Conservation (phyloP, 805 yeast genomes). For the Metschnikowia cubensis region DNA sequence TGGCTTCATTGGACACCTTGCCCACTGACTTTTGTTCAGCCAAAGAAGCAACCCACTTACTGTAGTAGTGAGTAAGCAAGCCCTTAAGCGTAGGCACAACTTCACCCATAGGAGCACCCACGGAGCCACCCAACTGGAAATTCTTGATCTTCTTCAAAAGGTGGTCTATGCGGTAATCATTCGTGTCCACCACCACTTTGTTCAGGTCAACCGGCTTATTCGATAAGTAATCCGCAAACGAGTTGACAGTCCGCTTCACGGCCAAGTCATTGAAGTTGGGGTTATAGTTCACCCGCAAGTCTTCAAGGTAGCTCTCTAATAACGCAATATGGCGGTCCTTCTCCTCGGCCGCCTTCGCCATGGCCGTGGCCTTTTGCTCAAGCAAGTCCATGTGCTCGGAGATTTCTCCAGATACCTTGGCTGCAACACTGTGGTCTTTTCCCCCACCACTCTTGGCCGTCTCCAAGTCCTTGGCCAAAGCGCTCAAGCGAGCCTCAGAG, state of each 20-base stretch:
- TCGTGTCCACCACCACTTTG: not conserved
- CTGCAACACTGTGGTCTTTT: not conserved
- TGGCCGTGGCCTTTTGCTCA: not conserved
- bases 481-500: not conserved
- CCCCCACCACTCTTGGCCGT: not conserved
- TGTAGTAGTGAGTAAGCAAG: constrained; percentile 24
- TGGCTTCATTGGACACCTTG: not conserved
- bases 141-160: constrained; percentile 1
- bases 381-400: not conserved
- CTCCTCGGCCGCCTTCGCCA: not conserved
- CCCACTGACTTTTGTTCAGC: not conserved
- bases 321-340: not conserved
- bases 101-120: not conserved
- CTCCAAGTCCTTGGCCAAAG: not conserved
- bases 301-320: constrained; percentile 46
- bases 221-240: constrained; percentile 46
- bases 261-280: constrained; percentile 84
- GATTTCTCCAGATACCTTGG: not conserved
- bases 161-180: not conserved
- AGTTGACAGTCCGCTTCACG: constrained; percentile 66
- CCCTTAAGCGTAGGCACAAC: constrained; percentile 14
- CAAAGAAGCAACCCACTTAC: not conserved
- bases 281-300: constrained; percentile 59
- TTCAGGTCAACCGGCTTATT: constrained; percentile 23
- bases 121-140: not conserved